Evolutionary conservation across 1,284 basidiomycete species (phyloP).

Genomic region (Fomitopsis betulina): DNA sequence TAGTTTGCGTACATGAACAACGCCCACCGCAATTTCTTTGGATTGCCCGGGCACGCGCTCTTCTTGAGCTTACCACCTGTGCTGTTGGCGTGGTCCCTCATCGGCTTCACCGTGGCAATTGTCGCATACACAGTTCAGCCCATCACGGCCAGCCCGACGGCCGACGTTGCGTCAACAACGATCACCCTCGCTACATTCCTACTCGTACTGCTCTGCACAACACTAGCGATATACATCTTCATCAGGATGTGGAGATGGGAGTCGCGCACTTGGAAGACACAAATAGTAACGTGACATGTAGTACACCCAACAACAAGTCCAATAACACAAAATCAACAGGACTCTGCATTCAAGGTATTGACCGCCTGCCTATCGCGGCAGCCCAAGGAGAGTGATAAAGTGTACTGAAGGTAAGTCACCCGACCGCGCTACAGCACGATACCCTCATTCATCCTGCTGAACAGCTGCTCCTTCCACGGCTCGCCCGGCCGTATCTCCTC

Average conservation of each 20-base stretch:
- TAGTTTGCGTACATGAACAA: constrained; percentile 53
- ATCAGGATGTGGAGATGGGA: constrained; percentile 43
- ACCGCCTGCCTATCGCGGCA: background rate
- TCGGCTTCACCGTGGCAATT: constrained; percentile 41
- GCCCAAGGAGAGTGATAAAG: background rate
- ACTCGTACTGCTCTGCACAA: constrained; percentile 33
- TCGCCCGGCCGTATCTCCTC: constrained; percentile 9
- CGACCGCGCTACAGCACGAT: constrained; percentile 2
- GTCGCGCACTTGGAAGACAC: constrained; percentile 7
- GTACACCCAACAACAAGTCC: background rate
- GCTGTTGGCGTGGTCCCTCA: constrained; percentile 51
- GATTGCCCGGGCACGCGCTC: constrained; percentile 44
- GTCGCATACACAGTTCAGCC: constrained; percentile 40
- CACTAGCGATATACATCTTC: constrained; percentile 43
- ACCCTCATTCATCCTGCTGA: constrained; percentile 16
- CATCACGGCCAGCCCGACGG: constrained; percentile 16
- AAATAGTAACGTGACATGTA: background rate
- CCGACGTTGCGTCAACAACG: constrained; percentile 33
- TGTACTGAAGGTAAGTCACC: background rate
- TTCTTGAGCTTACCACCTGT: constrained; percentile 49
- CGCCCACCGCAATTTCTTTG: constrained; percentile 38
- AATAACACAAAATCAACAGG: background rate
- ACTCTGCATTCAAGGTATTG: background rate
- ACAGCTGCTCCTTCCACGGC: constrained; percentile 18
- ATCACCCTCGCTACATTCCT: constrained; percentile 29